Percentiles rank a stretch among this genome's conserved stretches.
These are phyloP conservation scores for Backusella psychrophila DNA, from an alignment of 192 early-diverging fungal species.

Conservation along the genomic window DNA sequence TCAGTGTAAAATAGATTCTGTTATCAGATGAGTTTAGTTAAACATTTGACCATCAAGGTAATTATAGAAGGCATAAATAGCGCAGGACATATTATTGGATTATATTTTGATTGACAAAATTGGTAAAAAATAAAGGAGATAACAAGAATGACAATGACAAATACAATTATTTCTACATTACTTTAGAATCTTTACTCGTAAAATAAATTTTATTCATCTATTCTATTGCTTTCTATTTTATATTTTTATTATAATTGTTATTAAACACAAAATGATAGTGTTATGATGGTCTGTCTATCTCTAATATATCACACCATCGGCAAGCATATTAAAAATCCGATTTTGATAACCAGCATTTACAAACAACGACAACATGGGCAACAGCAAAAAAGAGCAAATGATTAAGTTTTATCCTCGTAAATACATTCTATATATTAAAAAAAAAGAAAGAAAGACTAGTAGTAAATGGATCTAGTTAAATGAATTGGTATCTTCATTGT, in stretches of 20 bases:
- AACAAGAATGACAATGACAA: neutral
- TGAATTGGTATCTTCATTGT: slow-evolving; percentile 64
- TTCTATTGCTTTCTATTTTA: neutral
- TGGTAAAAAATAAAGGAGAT: neutral
- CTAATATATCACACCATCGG: neutral
- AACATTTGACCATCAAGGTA: slow-evolving; percentile 24
- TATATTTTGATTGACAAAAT: neutral
- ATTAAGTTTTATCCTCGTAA: neutral
- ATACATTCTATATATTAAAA: neutral
- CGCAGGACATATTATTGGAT: neutral
- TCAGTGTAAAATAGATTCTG: slow-evolving; percentile 88
- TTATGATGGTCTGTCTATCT: neutral
- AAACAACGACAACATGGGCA: neutral
- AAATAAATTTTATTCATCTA: neutral
- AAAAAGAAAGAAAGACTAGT: slow-evolving; percentile 48
- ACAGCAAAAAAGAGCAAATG: neutral
- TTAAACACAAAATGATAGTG: neutral
- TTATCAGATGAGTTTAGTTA: slow-evolving; percentile 79
- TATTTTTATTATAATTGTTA: neutral
- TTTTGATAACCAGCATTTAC: neutral
- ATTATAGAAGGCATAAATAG: neutral
- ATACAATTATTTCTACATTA: no score
- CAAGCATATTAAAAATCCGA: neutral
- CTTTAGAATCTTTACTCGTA: no score
- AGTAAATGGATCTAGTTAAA: slow-evolving; percentile 43